phyloP scores from a whole-genome alignment of 2,329 filamentous ascomycete species.

The Curvularia sp. region DNA sequence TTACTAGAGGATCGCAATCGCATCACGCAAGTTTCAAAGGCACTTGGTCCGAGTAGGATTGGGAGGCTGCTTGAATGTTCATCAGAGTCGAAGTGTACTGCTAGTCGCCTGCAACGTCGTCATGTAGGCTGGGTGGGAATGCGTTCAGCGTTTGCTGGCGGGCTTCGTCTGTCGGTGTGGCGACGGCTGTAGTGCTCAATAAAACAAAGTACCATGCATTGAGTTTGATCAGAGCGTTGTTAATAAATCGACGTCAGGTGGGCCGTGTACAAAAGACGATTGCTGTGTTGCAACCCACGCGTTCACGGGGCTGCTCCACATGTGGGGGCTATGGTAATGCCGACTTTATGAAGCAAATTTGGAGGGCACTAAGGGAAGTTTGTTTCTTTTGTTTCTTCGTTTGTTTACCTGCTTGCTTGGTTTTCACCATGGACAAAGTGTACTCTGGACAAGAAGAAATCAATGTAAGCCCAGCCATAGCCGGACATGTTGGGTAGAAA shows the following conservation, averaged over 20 bases:
- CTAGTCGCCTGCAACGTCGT: slow-evolving; percentile 9
- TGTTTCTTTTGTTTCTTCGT: background rate
- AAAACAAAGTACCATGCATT: slow-evolving; percentile 7
- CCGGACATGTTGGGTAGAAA: background rate
- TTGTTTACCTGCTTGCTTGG: background rate
- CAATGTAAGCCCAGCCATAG: background rate
- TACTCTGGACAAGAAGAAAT: background rate
- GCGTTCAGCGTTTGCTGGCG: slow-evolving; percentile 13
- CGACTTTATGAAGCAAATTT: background rate
- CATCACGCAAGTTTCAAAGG: slow-evolving; percentile 17
- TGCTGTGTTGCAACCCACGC: background rate
- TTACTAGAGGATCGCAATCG: slow-evolving; percentile 23
- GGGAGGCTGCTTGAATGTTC: slow-evolving; percentile 18
- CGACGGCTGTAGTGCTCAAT: slow-evolving; percentile 15
- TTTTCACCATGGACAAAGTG: background rate
- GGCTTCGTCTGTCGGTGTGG: slow-evolving; percentile 1
- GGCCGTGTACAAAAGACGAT: background rate
- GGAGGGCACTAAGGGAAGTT: background rate
- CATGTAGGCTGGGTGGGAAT: background rate
- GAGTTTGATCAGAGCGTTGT: background rate
- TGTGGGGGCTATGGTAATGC: background rate
- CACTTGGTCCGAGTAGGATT: slow-evolving; percentile 7
- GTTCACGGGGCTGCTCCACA: background rate
- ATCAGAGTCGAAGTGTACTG: slow-evolving; percentile 19
- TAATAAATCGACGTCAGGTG: background rate